Evolutionary conservation across 2,329 filamentous ascomycete genomes (phyloP).

Genomic region (Dothiorella sarmentorum): DNA sequence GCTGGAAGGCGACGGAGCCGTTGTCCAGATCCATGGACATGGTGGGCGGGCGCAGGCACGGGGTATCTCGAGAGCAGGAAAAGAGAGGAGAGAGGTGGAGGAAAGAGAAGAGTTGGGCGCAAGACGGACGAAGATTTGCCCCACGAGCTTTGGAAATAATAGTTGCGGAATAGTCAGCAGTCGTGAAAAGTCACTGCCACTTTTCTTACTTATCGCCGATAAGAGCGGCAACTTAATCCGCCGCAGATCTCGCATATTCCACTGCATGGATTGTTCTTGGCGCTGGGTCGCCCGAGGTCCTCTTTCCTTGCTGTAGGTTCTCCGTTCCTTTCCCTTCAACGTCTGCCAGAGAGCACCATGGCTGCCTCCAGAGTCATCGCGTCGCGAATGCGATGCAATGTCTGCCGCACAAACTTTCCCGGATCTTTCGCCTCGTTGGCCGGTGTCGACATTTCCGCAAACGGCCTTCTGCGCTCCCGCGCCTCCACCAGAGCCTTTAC

Average conservation of each 20-base stretch:
- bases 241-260: not conserved
- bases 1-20: constrained; percentile 36
- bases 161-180: constrained; percentile 13
- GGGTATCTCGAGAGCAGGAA: constrained; percentile 9
- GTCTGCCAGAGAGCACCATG: constrained; percentile 22
- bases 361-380: constrained; percentile 25
- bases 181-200: constrained; percentile 5
- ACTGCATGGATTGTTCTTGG: not conserved
- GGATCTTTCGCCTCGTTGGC: constrained; percentile 1
- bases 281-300: not conserved
- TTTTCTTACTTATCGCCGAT: constrained; percentile 18
- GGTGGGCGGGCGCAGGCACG: constrained; percentile 13
- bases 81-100: not conserved
- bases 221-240: too few relatives aligned
- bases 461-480: not conserved
- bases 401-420: constrained; percentile 21
- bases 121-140: not conserved
- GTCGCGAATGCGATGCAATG: constrained; percentile 27
- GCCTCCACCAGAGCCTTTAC: constrained; percentile 5
- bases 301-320: too few relatives aligned
- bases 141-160: constrained; percentile 8
- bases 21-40: constrained; percentile 41
- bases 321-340: not conserved
- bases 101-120: not conserved
- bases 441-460: constrained; percentile 1